Percentiles rank a stretch among this genome's conserved stretches.
Conservation (phyloP, 1,284 basidiomycete genomes). For the Ganoderma boninense region DNA sequence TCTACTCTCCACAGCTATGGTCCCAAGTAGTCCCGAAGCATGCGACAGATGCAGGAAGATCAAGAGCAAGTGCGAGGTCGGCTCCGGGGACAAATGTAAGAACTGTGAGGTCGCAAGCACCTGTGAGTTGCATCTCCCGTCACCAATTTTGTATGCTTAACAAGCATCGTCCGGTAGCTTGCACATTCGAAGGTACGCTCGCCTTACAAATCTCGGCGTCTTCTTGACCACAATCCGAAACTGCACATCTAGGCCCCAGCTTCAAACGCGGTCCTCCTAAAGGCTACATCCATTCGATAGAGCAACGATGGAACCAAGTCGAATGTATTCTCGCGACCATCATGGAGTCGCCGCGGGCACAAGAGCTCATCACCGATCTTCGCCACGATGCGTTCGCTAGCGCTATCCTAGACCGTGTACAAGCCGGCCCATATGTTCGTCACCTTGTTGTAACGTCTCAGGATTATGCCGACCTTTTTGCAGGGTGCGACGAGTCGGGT, state of each 20-base stretch:
- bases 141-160: conserved; percentile 7
- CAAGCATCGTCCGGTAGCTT: conserved; percentile 52
- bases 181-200: conserved; percentile 75
- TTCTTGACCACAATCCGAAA: neutral
- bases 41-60: conserved; percentile 88
- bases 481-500: conserved; percentile 70
- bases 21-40: conserved; percentile 49
- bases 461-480: neutral
- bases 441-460: neutral
- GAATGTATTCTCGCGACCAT: conserved; percentile 85
- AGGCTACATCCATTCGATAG: conserved; percentile 91
- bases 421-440: conserved; percentile 77
- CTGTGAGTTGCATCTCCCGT: conserved; percentile 47
- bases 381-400: conserved; percentile 74
- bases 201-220: conserved; percentile 18
- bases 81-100: conserved; percentile 66
- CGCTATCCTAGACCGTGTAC: conserved; percentile 76
- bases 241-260: conserved; percentile 65
- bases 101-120: conserved; percentile 71
- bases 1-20: neutral
- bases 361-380: conserved; percentile 73
- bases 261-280: conserved; percentile 89
- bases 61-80: conserved; percentile 86
- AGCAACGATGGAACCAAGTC: conserved; percentile 89
- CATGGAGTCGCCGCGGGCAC: conserved; percentile 75